These are phyloP conservation scores for Phalaenopsis equestris DNA, from an alignment of 106 monocot species.

Conservation along the genomic window DNA sequence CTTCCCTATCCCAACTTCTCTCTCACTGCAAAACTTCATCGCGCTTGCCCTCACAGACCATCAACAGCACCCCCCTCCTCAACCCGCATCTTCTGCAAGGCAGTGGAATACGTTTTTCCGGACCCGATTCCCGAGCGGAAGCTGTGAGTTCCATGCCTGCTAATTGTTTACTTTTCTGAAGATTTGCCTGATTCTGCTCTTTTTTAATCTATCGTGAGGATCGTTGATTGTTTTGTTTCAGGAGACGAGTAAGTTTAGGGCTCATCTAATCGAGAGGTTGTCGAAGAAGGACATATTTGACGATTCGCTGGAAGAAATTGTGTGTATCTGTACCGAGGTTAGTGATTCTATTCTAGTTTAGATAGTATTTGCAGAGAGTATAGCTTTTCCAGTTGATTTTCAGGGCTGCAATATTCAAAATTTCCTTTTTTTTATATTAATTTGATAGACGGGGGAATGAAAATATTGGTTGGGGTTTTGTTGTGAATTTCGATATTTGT, in stretches of 20 bases:
- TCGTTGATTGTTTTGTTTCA: conserved; percentile 11
- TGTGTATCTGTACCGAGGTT: conserved; percentile 53
- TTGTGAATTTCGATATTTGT: too few species aligned
- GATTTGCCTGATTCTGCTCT: neutral
- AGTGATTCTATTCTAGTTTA: neutral
- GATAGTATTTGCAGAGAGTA: neutral
- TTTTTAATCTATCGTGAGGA: too few species aligned
- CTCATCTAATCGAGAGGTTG: conserved; percentile 35
- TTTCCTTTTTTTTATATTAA: too few species aligned
- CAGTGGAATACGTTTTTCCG: conserved; percentile 57
- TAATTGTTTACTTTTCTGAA: neutral
- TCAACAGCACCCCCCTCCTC: neutral
- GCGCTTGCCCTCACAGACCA: neutral
- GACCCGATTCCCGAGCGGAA: conserved; percentile 66
- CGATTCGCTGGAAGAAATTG: conserved; percentile 44
- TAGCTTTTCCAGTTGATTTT: neutral
- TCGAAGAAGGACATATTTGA: conserved; percentile 61
- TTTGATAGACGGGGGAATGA: too few species aligned
- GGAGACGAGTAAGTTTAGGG: conserved; percentile 58
- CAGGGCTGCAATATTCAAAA: neutral
- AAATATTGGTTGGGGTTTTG: too few species aligned
- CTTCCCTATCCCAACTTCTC: neutral
- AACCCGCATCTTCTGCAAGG: conserved; percentile 5
- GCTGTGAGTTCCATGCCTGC: conserved; percentile 21
- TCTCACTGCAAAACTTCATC: neutral